phyloP scores from a whole-genome alignment of 164 flowering plant species.

The Magnolia officinalis region DNA sequence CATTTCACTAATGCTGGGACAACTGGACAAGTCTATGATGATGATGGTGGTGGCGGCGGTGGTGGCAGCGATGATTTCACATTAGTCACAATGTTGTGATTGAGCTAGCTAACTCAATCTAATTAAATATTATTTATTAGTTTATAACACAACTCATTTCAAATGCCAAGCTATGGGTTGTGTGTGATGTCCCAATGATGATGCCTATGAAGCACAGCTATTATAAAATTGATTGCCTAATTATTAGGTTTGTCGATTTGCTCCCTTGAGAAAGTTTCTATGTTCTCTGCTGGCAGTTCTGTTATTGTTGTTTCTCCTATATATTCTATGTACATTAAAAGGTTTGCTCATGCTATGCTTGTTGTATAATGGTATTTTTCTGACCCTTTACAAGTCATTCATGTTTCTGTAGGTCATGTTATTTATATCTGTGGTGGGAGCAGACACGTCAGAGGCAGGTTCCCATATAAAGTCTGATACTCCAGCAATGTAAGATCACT shows the following conservation, averaged over 20 bases:
- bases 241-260: not conserved
- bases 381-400: constrained; percentile 1
- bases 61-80: too few relatives aligned
- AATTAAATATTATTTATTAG: too few relatives aligned
- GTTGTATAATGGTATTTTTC: not conserved
- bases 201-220: not conserved
- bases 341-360: not conserved
- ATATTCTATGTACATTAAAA: not conserved
- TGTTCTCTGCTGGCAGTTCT: not conserved
- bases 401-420: constrained; percentile 18
- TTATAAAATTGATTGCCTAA: not conserved
- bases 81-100: too few relatives aligned
- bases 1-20: too few relatives aligned
- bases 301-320: not conserved
- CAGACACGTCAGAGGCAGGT: constrained; percentile 17
- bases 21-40: too few relatives aligned
- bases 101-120: too few relatives aligned
- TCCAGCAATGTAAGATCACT: constrained; percentile 27
- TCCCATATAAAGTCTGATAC: not conserved
- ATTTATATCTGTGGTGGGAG: constrained; percentile 17
- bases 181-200: not conserved
- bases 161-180: not conserved
- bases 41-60: too few relatives aligned
- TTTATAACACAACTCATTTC: too few relatives aligned
- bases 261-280: not conserved